phyloP scores from a whole-genome alignment of 371 early-diverging fungal genomes.

The Sporodiniella umbellata region DNA sequence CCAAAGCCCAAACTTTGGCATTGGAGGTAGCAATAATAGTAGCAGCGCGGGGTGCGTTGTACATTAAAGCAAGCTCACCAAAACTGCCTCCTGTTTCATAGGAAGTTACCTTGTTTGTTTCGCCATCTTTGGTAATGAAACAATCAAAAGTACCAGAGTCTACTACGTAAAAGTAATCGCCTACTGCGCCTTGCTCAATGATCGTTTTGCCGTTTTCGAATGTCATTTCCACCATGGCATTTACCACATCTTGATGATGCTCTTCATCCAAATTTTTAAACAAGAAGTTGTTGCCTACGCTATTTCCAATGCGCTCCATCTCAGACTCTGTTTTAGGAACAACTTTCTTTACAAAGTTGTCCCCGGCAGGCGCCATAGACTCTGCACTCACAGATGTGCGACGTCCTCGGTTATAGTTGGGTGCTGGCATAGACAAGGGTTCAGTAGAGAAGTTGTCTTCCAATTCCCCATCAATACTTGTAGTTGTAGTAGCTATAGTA shows the following conservation, averaged over 20 bases:
- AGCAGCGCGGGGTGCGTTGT: conserved; percentile 87
- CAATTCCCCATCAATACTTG: conserved; percentile 2
- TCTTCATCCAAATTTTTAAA: conserved; percentile 93
- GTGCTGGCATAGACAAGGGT: conserved; percentile 25
- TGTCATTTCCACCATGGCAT: conserved; percentile 82
- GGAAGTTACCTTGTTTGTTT: conserved; percentile 28
- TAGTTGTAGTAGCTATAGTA: background rate
- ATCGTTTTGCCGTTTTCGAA: conserved; percentile 71
- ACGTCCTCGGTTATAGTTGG: conserved; percentile 62
- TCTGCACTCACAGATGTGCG: conserved; percentile 94
- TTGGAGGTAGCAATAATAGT: conserved; percentile 69
- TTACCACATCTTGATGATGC: conserved; percentile 87
- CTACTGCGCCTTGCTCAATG: conserved; percentile 92
- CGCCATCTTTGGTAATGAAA: conserved; percentile 67
- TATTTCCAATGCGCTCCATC: conserved; percentile 68
- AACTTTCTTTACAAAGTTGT: conserved; percentile 72
- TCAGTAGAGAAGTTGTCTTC: conserved; percentile 47
- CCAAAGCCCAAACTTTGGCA: conserved; percentile 77
- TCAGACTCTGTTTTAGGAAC: conserved; percentile 83
- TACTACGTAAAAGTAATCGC: conserved; percentile 95
- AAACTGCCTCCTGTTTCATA: conserved; percentile 73
- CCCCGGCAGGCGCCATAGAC: conserved; percentile 87
- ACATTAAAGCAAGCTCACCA: conserved; percentile 90
- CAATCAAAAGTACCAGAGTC: conserved; percentile 92
- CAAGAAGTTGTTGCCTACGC: conserved; percentile 83